Evolutionary conservation across 306 rosid genomes (phyloP), one percentile per base, ranked within the genome.

Genomic region (Sicyos edulis): DNA sequence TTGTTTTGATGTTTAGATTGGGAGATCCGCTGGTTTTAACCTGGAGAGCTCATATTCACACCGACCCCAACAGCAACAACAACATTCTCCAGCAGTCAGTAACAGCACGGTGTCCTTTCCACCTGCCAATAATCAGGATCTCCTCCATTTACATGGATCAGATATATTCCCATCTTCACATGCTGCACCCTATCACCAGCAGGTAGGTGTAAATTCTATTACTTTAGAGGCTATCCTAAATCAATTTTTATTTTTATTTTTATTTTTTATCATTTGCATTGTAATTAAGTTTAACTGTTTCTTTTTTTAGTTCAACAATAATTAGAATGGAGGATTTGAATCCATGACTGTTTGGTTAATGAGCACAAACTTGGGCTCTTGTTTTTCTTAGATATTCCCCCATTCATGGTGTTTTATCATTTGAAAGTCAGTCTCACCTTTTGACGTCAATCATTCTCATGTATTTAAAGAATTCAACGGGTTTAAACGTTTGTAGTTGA

Each of bases 51-150:
- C 96, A 51, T 89, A 86, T 77, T 76, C 97, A 66, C 86, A 93
- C 55, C 96, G 91, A 64, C 88, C 96, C 6, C 82, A 96, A 54
- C 97, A 92, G 83, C 97, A 90, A 78, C 98, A 85, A 69, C 97
- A 93, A 71, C 99, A 95, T 84, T 82, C 87, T 76, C 82, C 96
- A 67, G 84, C 99, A 59, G 96, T 84, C 65, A 89, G 91, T 79
- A 91, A 82, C 32, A 74, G 99, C 29, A 85, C 88, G 56, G 91
- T 78, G 78, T 87, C 99, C 53, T 95, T 93, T 80, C 85, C 97
- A 56, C 85, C 96, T 75, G 86, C 79, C 56, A 91, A 88, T 86
- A 91, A 85, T 83, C 99, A 91, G 86, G 97, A 95, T 78, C 91
- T 91, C 79, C 92, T 89, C 59, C 97, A 91, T 85, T 63, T 87